Evolutionary conservation across 23 red algal species (phyloP).

Genomic region (Gracilaria caudata): DNA sequence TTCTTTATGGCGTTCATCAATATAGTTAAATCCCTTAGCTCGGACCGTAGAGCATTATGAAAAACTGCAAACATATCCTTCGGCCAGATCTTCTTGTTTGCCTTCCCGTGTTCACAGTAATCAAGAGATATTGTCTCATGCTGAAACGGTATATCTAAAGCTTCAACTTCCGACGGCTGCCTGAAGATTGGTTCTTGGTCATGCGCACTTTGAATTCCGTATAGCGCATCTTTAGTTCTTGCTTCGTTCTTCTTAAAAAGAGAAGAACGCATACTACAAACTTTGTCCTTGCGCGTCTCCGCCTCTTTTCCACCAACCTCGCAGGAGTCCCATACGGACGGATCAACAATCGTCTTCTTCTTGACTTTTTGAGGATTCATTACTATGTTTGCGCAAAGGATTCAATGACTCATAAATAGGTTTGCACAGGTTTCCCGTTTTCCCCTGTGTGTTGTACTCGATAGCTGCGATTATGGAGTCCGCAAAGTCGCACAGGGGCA

Average conservation of each 20-base stretch:
- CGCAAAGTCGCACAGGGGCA: not conserved
- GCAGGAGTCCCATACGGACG: conserved; percentile 50
- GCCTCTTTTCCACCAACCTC: conserved; percentile 47
- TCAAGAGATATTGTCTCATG: conserved; percentile 42
- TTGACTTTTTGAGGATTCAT: not conserved
- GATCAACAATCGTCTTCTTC: conserved; percentile 49
- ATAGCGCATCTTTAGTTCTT: conserved; percentile 11
- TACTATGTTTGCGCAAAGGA: not conserved
- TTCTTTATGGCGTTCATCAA: conserved; percentile 27
- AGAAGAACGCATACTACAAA: conserved; percentile 52
- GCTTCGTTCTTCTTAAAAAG: conserved; percentile 48
- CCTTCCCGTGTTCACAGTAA: conserved; percentile 53
- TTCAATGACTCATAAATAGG: not conserved
- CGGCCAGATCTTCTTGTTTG: conserved; percentile 52
- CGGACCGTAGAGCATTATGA: conserved; percentile 52
- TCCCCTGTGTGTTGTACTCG: not conserved
- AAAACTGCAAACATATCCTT: conserved; percentile 65
- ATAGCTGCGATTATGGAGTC: not conserved
- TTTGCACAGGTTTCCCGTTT: not conserved
- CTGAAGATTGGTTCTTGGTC: conserved; percentile 21
- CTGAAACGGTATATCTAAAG: conserved; percentile 31
- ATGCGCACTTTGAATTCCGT: conserved; percentile 3
- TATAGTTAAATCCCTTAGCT: conserved; percentile 44
- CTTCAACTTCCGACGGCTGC: conserved; percentile 26
- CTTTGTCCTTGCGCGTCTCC: conserved; percentile 37